phyloP scores from a whole-genome alignment of 148 eudicot species.

The Limonium bicolor region DNA sequence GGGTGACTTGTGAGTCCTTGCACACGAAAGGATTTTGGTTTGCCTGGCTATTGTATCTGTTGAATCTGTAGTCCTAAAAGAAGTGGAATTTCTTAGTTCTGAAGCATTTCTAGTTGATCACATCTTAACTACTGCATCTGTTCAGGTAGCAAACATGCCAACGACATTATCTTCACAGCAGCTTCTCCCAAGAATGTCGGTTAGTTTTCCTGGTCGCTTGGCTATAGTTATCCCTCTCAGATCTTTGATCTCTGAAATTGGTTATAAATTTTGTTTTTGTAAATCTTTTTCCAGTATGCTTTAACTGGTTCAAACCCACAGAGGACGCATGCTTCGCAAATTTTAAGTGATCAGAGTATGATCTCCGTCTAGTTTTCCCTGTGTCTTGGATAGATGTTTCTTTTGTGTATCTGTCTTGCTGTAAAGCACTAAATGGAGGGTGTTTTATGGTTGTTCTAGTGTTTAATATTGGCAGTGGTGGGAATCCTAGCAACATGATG shows the following conservation, averaged over 20 bases:
- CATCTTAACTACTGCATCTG: too few species aligned
- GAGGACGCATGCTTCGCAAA: conserved; percentile 58
- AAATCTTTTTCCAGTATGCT: conserved; percentile 30
- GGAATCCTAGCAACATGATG: conserved; percentile 64
- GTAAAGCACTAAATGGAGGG: too few species aligned
- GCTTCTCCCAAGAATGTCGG: conserved; percentile 78
- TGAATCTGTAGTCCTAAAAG: too few species aligned
- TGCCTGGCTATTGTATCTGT: too few species aligned
- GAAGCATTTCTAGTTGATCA: too few species aligned
- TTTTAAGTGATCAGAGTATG: conserved; percentile 83
- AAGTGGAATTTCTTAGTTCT: too few species aligned
- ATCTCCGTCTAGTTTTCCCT: conserved; percentile 2
- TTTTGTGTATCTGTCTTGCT: neutral
- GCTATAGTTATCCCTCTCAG: neutral
- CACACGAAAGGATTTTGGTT: too few species aligned
- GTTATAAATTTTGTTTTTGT: too few species aligned
- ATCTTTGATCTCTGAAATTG: neutral
- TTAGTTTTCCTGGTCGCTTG: conserved; percentile 13
- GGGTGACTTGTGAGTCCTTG: too few species aligned
- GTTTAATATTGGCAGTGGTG: conserved; percentile 68
- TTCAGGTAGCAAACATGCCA: conserved; percentile 83
- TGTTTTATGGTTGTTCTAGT: conserved; percentile 46
- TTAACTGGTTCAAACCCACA: conserved; percentile 50
- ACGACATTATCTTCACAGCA: conserved; percentile 71
- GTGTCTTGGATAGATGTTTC: neutral